Base-by-base conservation (phyloP, 2,329 filamentous ascomycete genomes). In the Nannizziopsis arthrosporioides region DNA sequence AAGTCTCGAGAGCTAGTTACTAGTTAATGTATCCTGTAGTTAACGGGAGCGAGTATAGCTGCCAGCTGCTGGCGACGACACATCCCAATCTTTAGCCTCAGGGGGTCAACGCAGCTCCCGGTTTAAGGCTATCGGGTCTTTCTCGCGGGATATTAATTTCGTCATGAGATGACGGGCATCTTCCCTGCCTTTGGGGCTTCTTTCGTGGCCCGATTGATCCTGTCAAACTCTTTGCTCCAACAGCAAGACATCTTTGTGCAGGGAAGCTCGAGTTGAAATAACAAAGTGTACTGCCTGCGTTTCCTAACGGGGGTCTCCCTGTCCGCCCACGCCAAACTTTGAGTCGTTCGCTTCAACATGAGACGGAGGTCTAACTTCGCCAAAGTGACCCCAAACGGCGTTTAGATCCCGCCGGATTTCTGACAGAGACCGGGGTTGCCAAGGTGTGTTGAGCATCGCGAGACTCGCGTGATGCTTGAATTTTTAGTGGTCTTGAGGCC, bases 361-460 rank as follows among this genome's bases (percentile, higher is more conserved):
- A 44, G 42, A 44, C 42, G 30, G 27, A 37, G 19, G 32, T 44
- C 42, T 37, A 44, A 44, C 42, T 44, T 37, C 42, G 22, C 18
- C 42, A 11, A 30, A 44, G 32, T 27, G 34, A 14, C 15, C 32
- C 30, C 42, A 44, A 37, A 44, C 32, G 36, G 42, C 34, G 42
- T 44, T 42, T 37, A 14, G 42, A 19, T 44, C 34, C 32, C 18
- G 32, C 18, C 11, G 15, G 32, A 44, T 17, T 17, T 37, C 42
- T 37, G 34, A 36, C 42, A 36, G 31, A 11, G 30, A 32, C 17
- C 27, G 18, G n/a, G n/a, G 11, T n/a, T 15, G 14, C 10, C 14
- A 40, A 22, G 12, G 34, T 12, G 34, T 36, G 14, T 36, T 36
- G 22, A 27, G 22, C 22, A 7, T 27, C 22, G 22, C 22, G 3